Evolutionary conservation across 345 rosid genomes (phyloP), one percentile per base, ranked within the genome.

Genomic region (Camelina sativa): DNA sequence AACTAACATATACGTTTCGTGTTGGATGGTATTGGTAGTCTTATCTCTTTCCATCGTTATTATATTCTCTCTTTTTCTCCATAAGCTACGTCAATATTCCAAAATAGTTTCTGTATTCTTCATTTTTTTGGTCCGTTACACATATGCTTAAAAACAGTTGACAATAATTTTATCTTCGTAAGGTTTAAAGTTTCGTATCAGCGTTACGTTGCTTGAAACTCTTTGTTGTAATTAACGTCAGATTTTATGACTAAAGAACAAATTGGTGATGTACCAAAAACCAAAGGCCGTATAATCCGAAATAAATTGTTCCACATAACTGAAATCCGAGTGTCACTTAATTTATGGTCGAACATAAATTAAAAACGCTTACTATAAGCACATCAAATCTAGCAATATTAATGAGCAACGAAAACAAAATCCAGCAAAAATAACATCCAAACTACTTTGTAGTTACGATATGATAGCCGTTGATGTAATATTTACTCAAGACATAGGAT

Each of bases 1-100:
- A 76, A 76, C 80, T 55, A 76, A 55, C 80, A 46, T 63, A 56
- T 63, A 56, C 71, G 76, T 76, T 76, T 70, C 80, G 70, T 70
- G 64, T 62, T 41, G 53, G 61, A 69, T 46, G 51, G 79, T 76
- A n/a, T 68, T 44, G 68, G 69, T 75, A 20, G 51, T 34, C 52
- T 44, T 30, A 48, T 67, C 38, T 67, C 23, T 76, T 35, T 52
- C 47, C 28, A 5, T 28, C 15, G n/a, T 48, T 40, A 38, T 32
- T 59, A 35, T 15, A 44, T 17, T 28, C 76, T 38, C 35, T 30
- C 30, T 28, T 28, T 62, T 53, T 30, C 47, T 53, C 76, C 48
- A 63, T 19, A 17, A 73, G 38, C 28, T 64, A 52, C 40, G 40
- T 44, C 58, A 35, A 46, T 55, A 44, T 73, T 55, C 19, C 28